A percentile compares a stretch with the other conserved stretches of the same genome.
Evolutionary conservation across 345 rosid species (phyloP).

Genomic region (Erucastrum elatum): DNA sequence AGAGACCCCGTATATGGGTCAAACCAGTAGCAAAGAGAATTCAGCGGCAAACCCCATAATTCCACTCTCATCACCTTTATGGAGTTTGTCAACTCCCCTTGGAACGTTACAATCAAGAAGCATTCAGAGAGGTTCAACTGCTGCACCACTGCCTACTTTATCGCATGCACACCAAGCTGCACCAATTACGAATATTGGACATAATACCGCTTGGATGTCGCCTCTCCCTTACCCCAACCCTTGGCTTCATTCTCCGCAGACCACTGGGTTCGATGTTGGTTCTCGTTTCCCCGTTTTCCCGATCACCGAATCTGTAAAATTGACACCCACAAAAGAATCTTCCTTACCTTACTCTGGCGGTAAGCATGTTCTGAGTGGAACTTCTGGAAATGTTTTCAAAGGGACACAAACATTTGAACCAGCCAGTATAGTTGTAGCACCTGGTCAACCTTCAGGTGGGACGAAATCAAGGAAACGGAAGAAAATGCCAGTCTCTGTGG

Average conservation of each 20-base stretch:
- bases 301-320: slow-evolving; percentile 56
- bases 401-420: slow-evolving; percentile 42
- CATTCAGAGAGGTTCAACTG: slow-evolving; percentile 59
- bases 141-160: slow-evolving; percentile 62
- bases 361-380: slow-evolving; percentile 44
- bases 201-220: slow-evolving; percentile 67
- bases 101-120: slow-evolving; percentile 59
- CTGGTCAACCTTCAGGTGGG: slow-evolving; percentile 55
- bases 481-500: slow-evolving; percentile 56
- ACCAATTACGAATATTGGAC: slow-evolving; percentile 59
- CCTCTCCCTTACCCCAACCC: slow-evolving; percentile 67
- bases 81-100: slow-evolving; percentile 64
- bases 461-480: slow-evolving; percentile 79
- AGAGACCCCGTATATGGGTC: slow-evolving; percentile 51
- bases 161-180: slow-evolving; percentile 72
- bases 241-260: slow-evolving; percentile 71
- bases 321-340: slow-evolving; percentile 64
- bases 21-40: slow-evolving; percentile 56
- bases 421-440: slow-evolving; percentile 45
- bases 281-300: slow-evolving; percentile 59
- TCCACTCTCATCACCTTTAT: slow-evolving; percentile 84
- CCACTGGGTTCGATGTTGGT: slow-evolving; percentile 58
- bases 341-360: slow-evolving; percentile 48
- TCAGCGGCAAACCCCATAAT: slow-evolving; percentile 52
- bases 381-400: slow-evolving; percentile 44